These are phyloP conservation scores for Sporothrix sp. DNA, from an alignment of 2,329 filamentous ascomycete species.

Conservation along the genomic window DNA sequence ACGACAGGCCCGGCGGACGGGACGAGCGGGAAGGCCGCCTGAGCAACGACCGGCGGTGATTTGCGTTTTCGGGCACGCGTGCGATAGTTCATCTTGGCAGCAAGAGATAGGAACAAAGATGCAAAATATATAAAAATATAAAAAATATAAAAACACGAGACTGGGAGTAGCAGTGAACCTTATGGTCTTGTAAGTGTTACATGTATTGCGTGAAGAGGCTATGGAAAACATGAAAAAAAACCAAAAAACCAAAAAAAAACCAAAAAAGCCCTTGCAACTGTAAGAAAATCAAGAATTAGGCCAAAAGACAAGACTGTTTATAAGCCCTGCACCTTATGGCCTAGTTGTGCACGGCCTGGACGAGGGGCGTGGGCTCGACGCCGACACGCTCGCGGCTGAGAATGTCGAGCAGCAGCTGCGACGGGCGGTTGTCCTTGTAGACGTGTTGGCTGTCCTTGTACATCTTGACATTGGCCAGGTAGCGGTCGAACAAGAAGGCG, in stretches of 20 bases:
- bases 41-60: constrained; percentile 5
- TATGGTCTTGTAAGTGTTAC: not conserved
- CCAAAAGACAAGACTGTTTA: not conserved
- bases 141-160: not conserved
- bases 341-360: constrained; percentile 24
- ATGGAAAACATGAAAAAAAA: not conserved
- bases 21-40: constrained; percentile 12
- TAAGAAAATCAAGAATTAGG: not conserved
- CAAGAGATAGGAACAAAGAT: too few species aligned
- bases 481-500: constrained; percentile 92
- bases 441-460: constrained; percentile 78
- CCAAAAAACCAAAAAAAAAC: not conserved
- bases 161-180: too few species aligned
- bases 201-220: not conserved
- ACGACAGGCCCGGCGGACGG: not conserved
- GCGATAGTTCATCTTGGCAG: too few species aligned
- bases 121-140: not conserved
- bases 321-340: not conserved
- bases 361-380: constrained; percentile 60
- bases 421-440: constrained; percentile 80
- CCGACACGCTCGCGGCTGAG: constrained; percentile 91
- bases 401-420: constrained; percentile 79
- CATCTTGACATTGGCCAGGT: constrained; percentile 76
- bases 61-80: too few species aligned
- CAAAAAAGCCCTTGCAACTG: too few species aligned